phyloP scores from a whole-genome alignment of 2,329 filamentous ascomycete species.

The Botrytis cinerea region DNA sequence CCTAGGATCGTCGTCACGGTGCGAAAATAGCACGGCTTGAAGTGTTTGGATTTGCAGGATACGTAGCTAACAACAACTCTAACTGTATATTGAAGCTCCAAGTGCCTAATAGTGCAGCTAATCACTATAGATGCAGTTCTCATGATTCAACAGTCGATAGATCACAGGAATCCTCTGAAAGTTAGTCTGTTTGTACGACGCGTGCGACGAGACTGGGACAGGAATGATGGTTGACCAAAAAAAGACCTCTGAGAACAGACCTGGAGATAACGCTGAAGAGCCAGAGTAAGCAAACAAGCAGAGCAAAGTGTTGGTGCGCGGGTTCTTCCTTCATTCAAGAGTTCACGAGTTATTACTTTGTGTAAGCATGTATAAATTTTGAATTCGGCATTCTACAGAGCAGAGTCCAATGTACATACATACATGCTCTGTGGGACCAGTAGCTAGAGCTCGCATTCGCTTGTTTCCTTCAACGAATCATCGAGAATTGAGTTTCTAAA shows the following conservation, averaged over 20 bases:
- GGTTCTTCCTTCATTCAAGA: not conserved
- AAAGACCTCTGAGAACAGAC: not conserved
- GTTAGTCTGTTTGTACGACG: not conserved
- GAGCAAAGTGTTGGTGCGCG: not conserved
- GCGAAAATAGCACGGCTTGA: conserved; percentile 7
- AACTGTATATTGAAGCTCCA: not conserved
- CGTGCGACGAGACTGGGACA: not conserved
- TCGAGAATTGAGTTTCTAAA: conserved; percentile 2
- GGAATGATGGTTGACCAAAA: not conserved
- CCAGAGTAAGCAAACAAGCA: not conserved
- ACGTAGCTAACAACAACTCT: not conserved
- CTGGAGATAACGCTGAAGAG: not conserved
- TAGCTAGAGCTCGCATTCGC: not conserved
- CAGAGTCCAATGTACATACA: too few species aligned
- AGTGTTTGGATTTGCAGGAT: not conserved
- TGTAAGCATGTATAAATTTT: not conserved
- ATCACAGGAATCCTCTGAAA: not conserved
- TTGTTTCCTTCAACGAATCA: conserved; percentile 16
- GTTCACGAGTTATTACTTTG: not conserved
- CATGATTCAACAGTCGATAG: not conserved
- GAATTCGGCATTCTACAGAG: not conserved
- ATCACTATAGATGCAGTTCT: not conserved
- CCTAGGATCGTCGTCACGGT: not conserved
- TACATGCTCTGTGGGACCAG: not conserved
- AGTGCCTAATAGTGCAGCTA: conserved; percentile 1